A percentile compares a stretch with the other conserved stretches of the same genome.
These are phyloP conservation scores for Melastoma candidum DNA, from an alignment of 441 rosid species.

Conservation along the genomic window DNA sequence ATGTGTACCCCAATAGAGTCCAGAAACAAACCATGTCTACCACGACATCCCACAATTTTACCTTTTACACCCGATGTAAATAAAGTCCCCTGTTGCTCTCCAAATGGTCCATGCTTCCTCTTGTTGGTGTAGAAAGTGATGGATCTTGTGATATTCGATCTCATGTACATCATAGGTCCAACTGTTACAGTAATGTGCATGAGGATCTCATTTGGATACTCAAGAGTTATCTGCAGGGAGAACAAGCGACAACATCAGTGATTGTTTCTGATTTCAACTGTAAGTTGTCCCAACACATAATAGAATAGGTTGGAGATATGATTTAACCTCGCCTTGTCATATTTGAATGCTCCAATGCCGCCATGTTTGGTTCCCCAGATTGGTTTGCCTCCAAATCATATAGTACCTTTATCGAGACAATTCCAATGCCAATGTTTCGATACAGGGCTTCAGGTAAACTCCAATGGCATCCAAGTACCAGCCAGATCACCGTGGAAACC, in stretches of 20 bases:
- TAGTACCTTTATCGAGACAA: constrained; percentile 53
- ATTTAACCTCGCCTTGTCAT: constrained; percentile 41
- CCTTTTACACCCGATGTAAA: constrained; percentile 52
- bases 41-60: constrained; percentile 68
- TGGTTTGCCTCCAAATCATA: constrained; percentile 60
- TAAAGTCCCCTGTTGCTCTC: constrained; percentile 80
- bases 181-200: constrained; percentile 61
- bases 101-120: constrained; percentile 81
- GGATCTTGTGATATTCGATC: constrained; percentile 62
- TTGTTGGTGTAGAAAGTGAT: constrained; percentile 76
- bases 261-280: background rate
- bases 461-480: constrained; percentile 76
- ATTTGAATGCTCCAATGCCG: constrained; percentile 66
- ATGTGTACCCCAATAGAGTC: constrained; percentile 71
- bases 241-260: constrained; percentile 7
- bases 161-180: constrained; percentile 72
- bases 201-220: constrained; percentile 70
- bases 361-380: constrained; percentile 94
- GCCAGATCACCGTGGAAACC: constrained; percentile 73
- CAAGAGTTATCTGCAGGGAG: constrained; percentile 54
- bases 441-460: constrained; percentile 37
- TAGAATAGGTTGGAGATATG: too few relatives aligned
- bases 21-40: constrained; percentile 58
- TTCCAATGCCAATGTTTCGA: constrained; percentile 60
- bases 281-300: background rate